Conservation (phyloP, 768 basidiomycete genomes). For the Lactifluus pinguis region DNA sequence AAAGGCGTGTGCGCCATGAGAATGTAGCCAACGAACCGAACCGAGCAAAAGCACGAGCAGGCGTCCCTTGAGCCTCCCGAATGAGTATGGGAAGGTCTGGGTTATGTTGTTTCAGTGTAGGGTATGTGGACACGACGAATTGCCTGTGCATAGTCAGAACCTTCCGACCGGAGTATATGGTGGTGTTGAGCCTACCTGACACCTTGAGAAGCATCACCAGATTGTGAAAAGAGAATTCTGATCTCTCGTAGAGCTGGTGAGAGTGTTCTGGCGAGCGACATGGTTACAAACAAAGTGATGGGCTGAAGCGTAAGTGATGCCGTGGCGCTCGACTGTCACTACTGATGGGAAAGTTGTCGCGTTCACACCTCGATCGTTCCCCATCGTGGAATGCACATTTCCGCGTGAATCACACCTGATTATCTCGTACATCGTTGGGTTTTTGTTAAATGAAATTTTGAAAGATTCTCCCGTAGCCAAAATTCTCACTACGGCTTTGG, state of each 20-base stretch:
- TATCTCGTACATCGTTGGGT: not conserved
- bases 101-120: constrained; percentile 69
- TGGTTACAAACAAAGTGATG: not conserved
- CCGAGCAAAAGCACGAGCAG: constrained; percentile 75
- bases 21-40: constrained; percentile 52
- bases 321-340: not conserved
- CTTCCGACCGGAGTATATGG: not conserved
- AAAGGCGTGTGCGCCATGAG: not conserved
- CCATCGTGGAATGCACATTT: not conserved
- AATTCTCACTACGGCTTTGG: not conserved
- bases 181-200: constrained; percentile 45
- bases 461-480: not conserved
- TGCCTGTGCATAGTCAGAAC: constrained; percentile 37
- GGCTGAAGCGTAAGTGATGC: not conserved
- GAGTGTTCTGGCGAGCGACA: constrained; percentile 59
- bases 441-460: not conserved
- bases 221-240: constrained; percentile 73
- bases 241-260: constrained; percentile 75
- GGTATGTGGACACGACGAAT: constrained; percentile 70
- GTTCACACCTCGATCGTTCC: constrained; percentile 8
- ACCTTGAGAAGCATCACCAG: constrained; percentile 65
- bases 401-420: not conserved
- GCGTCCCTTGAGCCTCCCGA: constrained; percentile 70
- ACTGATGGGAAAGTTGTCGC: not conserved
- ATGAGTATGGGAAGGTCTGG: constrained; percentile 81